Evolutionary conservation across 805 yeast species (phyloP).

Genomic region (Phaffomyces opuntiae): DNA sequence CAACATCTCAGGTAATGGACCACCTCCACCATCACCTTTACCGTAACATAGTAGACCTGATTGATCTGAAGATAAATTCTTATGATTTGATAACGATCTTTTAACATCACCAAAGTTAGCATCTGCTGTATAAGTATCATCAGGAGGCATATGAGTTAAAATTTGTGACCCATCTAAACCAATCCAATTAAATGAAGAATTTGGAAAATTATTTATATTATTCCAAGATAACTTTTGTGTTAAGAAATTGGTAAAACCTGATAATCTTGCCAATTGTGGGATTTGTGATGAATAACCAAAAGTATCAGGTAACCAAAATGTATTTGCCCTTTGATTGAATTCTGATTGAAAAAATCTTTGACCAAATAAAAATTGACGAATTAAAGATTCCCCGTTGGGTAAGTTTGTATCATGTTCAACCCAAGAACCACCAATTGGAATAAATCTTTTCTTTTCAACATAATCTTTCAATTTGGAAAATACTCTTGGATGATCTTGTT

Average conservation of each 20-base stretch:
- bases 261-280: constrained; percentile 86
- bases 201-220: constrained; percentile 85
- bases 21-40: constrained; percentile 98
- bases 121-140: constrained; percentile 87
- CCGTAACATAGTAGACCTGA: constrained; percentile 82
- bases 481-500: constrained; percentile 78
- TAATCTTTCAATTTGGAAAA: constrained; percentile 53
- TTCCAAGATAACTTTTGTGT: constrained; percentile 97
- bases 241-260: constrained; percentile 76
- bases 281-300: constrained; percentile 94
- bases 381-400: constrained; percentile 90
- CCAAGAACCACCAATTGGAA: constrained; percentile 97
- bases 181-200: constrained; percentile 90
- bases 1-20: constrained; percentile 89
- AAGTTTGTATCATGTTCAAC: constrained; percentile 95
- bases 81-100: constrained; percentile 73
- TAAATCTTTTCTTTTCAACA: constrained; percentile 64
- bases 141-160: constrained; percentile 96
- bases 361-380: constrained; percentile 84
- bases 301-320: constrained; percentile 96
- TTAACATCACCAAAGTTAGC: constrained; percentile 92
- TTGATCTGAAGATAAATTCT: constrained; percentile 73
- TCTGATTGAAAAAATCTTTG: constrained; percentile 77
- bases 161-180: constrained; percentile 93
- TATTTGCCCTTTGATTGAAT: constrained; percentile 68